phyloP scores from a whole-genome alignment of 306 rosid species.

The Acacia confusa region DNA sequence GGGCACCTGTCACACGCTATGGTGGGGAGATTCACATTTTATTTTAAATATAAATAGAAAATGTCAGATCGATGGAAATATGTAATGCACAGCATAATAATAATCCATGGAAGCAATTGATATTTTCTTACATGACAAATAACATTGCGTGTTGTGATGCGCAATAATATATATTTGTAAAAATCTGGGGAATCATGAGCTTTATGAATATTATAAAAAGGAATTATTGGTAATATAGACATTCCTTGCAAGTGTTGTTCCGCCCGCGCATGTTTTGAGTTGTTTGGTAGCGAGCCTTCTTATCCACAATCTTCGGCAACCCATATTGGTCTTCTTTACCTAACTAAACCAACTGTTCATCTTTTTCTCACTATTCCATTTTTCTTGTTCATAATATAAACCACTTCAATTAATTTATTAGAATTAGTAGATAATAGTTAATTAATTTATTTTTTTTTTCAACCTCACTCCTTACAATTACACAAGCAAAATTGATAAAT shows the following conservation, averaged over 20 bases:
- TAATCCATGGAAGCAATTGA: background rate
- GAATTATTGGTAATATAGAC: background rate
- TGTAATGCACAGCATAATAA: background rate
- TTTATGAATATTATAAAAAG: background rate
- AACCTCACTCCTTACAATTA: too few species aligned
- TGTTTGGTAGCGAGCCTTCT: background rate
- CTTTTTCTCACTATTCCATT: too few species aligned
- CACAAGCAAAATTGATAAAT: too few species aligned
- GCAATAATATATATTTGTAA: too few species aligned
- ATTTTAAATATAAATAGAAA: background rate
- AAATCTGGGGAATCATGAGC: background rate
- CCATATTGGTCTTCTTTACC: background rate
- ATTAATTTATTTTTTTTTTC: too few species aligned
- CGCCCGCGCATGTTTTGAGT: background rate
- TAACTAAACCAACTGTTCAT: background rate
- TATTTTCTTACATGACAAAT: background rate
- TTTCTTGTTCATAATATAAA: too few species aligned
- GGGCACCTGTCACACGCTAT: background rate
- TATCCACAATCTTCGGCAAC: background rate
- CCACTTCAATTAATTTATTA: too few species aligned
- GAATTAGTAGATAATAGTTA: too few species aligned
- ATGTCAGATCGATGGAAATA: background rate
- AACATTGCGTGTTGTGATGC: background rate
- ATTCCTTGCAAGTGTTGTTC: background rate
- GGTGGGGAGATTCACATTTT: background rate